Evolutionary conservation across 495 filamentous ascomycete species (phyloP).

Genomic region (Apodospora peruviana): DNA sequence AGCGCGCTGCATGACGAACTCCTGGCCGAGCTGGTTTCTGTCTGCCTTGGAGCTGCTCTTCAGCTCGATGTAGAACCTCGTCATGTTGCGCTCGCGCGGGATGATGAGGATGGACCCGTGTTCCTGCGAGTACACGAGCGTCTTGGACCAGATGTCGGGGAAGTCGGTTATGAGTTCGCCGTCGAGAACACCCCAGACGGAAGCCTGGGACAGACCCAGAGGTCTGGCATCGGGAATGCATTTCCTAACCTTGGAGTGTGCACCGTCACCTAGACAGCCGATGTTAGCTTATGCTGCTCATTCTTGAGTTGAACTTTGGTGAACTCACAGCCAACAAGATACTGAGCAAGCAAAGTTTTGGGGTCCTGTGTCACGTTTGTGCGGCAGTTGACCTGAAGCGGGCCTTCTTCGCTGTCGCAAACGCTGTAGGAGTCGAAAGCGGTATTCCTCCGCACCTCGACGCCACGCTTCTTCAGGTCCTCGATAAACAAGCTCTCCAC

Average conservation of each 20-base stretch:
- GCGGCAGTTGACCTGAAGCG: slow-evolving; percentile 39
- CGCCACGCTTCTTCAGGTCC: slow-evolving; percentile 54
- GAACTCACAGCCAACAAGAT: slow-evolving; percentile 46
- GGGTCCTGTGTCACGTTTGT: slow-evolving; percentile 34
- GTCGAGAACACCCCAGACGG: slow-evolving; percentile 67
- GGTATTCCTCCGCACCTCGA: slow-evolving; percentile 51
- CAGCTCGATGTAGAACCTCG: slow-evolving; percentile 63
- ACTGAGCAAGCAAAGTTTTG: slow-evolving; percentile 40
- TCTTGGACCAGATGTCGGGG: slow-evolving; percentile 67
- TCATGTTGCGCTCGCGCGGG: slow-evolving; percentile 62
- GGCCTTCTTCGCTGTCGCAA: slow-evolving; percentile 28
- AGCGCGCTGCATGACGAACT: slow-evolving; percentile 62
- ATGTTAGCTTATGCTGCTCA: slow-evolving; percentile 11
- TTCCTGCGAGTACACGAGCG: slow-evolving; percentile 52
- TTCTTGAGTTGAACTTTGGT: not conserved
- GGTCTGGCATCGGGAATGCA: slow-evolving; percentile 51
- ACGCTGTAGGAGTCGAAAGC: slow-evolving; percentile 50
- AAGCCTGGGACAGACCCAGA: slow-evolving; percentile 54
- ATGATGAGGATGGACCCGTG: slow-evolving; percentile 62
- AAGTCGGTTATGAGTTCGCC: slow-evolving; percentile 63
- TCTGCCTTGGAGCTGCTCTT: slow-evolving; percentile 48
- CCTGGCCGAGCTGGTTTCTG: slow-evolving; percentile 42
- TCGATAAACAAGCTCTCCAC: slow-evolving; percentile 61
- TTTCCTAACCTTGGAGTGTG: slow-evolving; percentile 49
- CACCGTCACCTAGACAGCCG: slow-evolving; percentile 40